Evolutionary conservation across 1,139 yeast species (phyloP), one percentile per base, ranked within the genome.

Genomic region (Magnusiomyces fungicola): DNA sequence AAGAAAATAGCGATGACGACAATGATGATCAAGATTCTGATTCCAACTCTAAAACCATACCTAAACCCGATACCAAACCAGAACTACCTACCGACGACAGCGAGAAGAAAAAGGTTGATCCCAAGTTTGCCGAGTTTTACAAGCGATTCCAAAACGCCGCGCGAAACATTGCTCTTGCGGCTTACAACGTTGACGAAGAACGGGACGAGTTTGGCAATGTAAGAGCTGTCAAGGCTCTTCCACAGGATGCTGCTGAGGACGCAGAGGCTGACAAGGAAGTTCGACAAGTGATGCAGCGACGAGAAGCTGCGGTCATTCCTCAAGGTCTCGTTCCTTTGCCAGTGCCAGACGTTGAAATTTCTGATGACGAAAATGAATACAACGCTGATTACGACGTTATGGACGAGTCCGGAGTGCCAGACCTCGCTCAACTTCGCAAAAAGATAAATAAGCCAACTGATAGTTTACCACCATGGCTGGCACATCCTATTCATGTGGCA

Each of bases 401-500:
- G 33, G 44, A 43, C 55, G 56, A 47, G 14, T 57, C 59, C 37
- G 59, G 61, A 18, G 37, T 56, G 4, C 50, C 40, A 3, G 37
- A 43, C 27, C 27, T 34, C 21, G 43, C 21, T 10, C 34, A 45
- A 23, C 25, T 30, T 14, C 23, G 48, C n/a, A 10, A 29, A 38
- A 24, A 33, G 21, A 10, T 22, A 25, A 30, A 25, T 16, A 36
- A 12, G 22, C 29, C 47, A 12, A 46, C 42, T 12, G 9, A 54
- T 9, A 16, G 32, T 23, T 23, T 48, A 22, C 63, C 72, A 3
- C 66, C 74, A 56, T 87, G 96, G 95, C 68, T 85, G 23, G 75
- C 86, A 0, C 68, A 69, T 19, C 95, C 96, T 1, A 66, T 66
- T 3, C 81, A 78, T 56, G 74, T 82, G 10, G 57, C 62, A 5